A percentile compares a stretch with the other conserved stretches of the same genome.
phyloP scores from a whole-genome alignment of 2,329 filamentous ascomycete species.

The Pezicula neosporulosa region DNA sequence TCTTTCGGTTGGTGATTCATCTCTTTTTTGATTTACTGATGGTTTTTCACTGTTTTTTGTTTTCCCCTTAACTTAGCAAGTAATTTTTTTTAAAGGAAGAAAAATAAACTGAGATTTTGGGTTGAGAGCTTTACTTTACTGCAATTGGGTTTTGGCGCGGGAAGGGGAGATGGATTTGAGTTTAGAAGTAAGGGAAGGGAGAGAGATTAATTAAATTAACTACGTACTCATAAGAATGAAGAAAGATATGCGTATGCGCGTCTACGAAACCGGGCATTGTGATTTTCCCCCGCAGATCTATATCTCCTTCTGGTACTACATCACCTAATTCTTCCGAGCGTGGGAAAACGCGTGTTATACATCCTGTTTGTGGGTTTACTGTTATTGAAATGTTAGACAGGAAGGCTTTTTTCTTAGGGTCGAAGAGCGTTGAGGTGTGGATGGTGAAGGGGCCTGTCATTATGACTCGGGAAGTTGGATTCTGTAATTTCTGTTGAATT shows the following conservation, averaged over 20 bases:
- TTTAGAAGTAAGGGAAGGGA: too few relatives aligned
- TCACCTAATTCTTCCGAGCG: neutral
- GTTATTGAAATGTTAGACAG: neutral
- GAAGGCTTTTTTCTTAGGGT: neutral
- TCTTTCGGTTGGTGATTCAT: neutral
- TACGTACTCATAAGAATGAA: slow-evolving; percentile 39
- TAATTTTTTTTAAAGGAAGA: too few relatives aligned
- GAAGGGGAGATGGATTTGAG: too few relatives aligned
- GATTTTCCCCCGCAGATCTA: slow-evolving; percentile 49
- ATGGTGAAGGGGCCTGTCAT: neutral
- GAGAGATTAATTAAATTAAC: neutral
- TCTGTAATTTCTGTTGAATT: too few relatives aligned
- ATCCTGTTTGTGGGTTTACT: neutral
- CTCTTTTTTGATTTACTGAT: neutral
- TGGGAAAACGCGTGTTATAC: neutral
- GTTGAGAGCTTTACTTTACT: too few relatives aligned
- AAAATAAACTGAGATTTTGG: too few relatives aligned
- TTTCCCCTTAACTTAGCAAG: too few relatives aligned
- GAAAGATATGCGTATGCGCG: slow-evolving; percentile 52
- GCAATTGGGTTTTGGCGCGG: too few relatives aligned
- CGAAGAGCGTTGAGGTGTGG: neutral
- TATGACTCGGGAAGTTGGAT: too few relatives aligned
- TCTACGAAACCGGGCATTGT: slow-evolving; percentile 51
- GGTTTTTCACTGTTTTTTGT: too few relatives aligned
- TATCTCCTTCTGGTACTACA: slow-evolving; percentile 30